These are phyloP conservation scores for Begonia fuchsioides DNA, from an alignment of 306 rosid genomes.

Conservation along the genomic window DNA sequence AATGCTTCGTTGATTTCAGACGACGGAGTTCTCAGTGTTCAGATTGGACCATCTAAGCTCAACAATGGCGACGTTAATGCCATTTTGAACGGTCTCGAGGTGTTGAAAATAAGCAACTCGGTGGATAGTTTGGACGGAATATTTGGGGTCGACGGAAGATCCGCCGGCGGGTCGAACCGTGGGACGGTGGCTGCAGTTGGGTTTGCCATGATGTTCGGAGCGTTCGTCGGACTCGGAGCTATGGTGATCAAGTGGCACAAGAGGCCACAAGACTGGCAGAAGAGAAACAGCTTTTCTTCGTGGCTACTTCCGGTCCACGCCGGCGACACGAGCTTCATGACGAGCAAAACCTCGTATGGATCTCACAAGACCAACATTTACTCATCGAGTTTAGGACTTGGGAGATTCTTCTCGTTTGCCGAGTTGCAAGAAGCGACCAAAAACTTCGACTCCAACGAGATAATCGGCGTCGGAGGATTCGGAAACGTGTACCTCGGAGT, in stretches of 20 bases:
- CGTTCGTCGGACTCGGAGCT: constrained; percentile 7
- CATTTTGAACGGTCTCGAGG: constrained; percentile 36
- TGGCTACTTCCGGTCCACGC: constrained; percentile 52
- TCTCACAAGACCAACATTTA: constrained; percentile 5
- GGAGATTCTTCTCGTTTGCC: constrained; percentile 29
- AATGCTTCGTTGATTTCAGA: constrained; percentile 29
- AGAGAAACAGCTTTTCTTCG: constrained; percentile 51
- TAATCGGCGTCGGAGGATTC: constrained; percentile 53
- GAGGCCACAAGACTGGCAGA: constrained; percentile 57
- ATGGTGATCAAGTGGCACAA: constrained; percentile 58
- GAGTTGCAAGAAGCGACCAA: constrained; percentile 48
- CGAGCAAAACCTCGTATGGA: constrained; percentile 30
- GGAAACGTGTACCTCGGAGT: constrained; percentile 42
- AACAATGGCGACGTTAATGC: constrained; percentile 16
- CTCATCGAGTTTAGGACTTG: constrained; percentile 37
- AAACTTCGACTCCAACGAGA: constrained; percentile 31
- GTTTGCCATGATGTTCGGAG: no score
- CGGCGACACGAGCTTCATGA: constrained; percentile 34
- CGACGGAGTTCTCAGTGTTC: constrained; percentile 19
- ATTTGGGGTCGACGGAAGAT: constrained; percentile 36
- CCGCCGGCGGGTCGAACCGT: background rate
- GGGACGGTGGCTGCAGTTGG: no score
- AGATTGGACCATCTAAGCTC: constrained; percentile 25
- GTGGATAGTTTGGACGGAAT: constrained; percentile 47
- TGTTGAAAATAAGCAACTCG: constrained; percentile 39